phyloP scores from a whole-genome alignment of 805 yeast species.

The Komagataella pseudopastoris region DNA sequence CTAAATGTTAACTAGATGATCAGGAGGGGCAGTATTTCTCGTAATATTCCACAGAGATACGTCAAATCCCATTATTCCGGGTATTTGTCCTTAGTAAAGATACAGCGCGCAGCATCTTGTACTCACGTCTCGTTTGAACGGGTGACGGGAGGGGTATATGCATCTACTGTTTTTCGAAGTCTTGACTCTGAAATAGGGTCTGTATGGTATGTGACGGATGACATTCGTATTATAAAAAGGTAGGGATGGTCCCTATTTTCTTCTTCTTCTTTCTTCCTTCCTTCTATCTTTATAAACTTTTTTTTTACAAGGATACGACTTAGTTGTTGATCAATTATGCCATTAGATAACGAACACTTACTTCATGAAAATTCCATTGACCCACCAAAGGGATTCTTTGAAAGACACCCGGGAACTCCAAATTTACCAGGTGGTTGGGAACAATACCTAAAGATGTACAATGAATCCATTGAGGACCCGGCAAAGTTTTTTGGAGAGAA shows the following conservation, averaged over 20 bases:
- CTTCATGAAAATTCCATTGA: slow-evolving; percentile 14
- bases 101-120: neutral
- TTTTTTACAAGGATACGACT: neutral
- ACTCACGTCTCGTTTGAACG: neutral
- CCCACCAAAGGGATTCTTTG: slow-evolving; percentile 21
- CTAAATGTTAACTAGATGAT: neutral
- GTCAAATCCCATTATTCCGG: neutral
- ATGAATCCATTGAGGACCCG: slow-evolving; percentile 45
- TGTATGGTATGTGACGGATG: neutral
- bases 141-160: neutral
- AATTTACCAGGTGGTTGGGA: slow-evolving; percentile 29
- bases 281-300: neutral
- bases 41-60: neutral
- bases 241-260: neutral
- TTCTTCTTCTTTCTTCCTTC: neutral
- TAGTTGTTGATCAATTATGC: slow-evolving; percentile 6
- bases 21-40: neutral
- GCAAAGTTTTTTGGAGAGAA: slow-evolving; percentile 37
- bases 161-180: neutral
- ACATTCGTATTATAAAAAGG: neutral
- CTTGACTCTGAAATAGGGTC: neutral
- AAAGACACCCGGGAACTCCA: slow-evolving; percentile 30
- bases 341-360: slow-evolving; percentile 18
- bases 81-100: neutral
- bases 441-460: slow-evolving; percentile 34